Conservation (phyloP, 164 flowering plant genomes). For the Amborella trichopoda region DNA sequence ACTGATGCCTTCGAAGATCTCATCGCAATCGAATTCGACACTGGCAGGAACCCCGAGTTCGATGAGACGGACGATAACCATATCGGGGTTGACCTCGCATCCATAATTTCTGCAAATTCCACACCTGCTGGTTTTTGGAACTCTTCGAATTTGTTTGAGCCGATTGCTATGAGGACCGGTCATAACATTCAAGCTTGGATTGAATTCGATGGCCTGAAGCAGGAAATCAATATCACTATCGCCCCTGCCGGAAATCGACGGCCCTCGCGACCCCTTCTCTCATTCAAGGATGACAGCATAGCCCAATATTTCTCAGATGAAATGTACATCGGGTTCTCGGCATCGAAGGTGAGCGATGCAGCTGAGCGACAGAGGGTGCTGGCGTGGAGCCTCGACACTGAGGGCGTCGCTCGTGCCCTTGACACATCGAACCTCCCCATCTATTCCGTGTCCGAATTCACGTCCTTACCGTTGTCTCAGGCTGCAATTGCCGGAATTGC, state of each 20-base stretch:
- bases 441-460: slow-evolving; percentile 20
- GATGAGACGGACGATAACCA: slow-evolving; percentile 63
- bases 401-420: slow-evolving; percentile 39
- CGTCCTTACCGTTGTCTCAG: slow-evolving; percentile 18
- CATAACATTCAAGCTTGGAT: slow-evolving; percentile 74
- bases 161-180: slow-evolving; percentile 51
- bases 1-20: slow-evolving; percentile 30
- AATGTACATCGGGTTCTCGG: slow-evolving; percentile 78
- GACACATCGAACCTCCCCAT: slow-evolving; percentile 41
- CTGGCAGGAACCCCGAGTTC: slow-evolving; percentile 60
- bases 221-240: slow-evolving; percentile 54
- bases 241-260: slow-evolving; percentile 32
- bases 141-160: no score
- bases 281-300: slow-evolving; percentile 23
- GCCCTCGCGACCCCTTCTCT: slow-evolving; percentile 38
- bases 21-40: slow-evolving; percentile 73
- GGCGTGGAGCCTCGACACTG: slow-evolving; percentile 70
- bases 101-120: slow-evolving; percentile 24
- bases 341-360: slow-evolving; percentile 44
- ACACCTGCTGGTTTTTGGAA: slow-evolving; percentile 36
- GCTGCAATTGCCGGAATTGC: slow-evolving; percentile 48
- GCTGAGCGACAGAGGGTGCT: slow-evolving; percentile 53
- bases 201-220: slow-evolving; percentile 40
- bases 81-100: slow-evolving; percentile 61
- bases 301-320: slow-evolving; percentile 30